Evolutionary conservation across 2,329 filamentous ascomycete genomes (phyloP).

Genomic region (Alternaria rosae): DNA sequence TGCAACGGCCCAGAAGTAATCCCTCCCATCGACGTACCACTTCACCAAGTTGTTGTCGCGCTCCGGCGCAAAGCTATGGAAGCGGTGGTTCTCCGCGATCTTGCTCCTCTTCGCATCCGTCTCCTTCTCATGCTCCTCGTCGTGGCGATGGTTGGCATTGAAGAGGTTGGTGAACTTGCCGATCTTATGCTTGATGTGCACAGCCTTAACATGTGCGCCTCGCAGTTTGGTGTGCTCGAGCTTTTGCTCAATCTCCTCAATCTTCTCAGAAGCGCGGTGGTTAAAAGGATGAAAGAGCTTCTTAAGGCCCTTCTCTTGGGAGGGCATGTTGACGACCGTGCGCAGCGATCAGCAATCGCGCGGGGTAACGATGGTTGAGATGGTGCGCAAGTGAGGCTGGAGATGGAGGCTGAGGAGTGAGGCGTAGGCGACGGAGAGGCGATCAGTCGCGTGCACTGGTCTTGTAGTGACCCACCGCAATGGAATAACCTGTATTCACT

Average conservation of each 20-base stretch:
- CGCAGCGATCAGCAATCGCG: slow-evolving; percentile 15
- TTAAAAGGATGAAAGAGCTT: slow-evolving; percentile 51
- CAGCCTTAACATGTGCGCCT: slow-evolving; percentile 61
- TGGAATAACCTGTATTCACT: slow-evolving; percentile 36
- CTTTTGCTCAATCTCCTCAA: slow-evolving; percentile 52
- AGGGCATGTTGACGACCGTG: slow-evolving; percentile 29
- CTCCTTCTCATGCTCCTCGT: slow-evolving; percentile 86
- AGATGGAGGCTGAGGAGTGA: slow-evolving; percentile 28
- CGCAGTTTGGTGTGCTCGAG: slow-evolving; percentile 57
- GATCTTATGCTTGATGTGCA: slow-evolving; percentile 67
- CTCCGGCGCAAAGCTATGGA: slow-evolving; percentile 89
- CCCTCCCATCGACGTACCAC: slow-evolving; percentile 95
- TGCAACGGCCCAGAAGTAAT: slow-evolving; percentile 95
- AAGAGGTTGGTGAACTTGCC: slow-evolving; percentile 73
- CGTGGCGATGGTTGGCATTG: slow-evolving; percentile 89
- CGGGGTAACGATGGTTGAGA: slow-evolving; percentile 10
- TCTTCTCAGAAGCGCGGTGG: slow-evolving; percentile 33
- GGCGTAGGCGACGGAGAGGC: slow-evolving; percentile 23
- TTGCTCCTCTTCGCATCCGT: slow-evolving; percentile 81
- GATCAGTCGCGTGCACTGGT: slow-evolving; percentile 20
- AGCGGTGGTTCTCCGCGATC: slow-evolving; percentile 78
- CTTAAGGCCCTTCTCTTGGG: slow-evolving; percentile 38
- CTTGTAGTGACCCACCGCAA: slow-evolving; percentile 26
- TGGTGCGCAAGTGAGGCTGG: slow-evolving; percentile 1
- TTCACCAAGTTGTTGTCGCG: slow-evolving; percentile 86